Base-by-base conservation (phyloP, 2,329 filamentous ascomycete genomes). In the Teratosphaeria zuluensis region DNA sequence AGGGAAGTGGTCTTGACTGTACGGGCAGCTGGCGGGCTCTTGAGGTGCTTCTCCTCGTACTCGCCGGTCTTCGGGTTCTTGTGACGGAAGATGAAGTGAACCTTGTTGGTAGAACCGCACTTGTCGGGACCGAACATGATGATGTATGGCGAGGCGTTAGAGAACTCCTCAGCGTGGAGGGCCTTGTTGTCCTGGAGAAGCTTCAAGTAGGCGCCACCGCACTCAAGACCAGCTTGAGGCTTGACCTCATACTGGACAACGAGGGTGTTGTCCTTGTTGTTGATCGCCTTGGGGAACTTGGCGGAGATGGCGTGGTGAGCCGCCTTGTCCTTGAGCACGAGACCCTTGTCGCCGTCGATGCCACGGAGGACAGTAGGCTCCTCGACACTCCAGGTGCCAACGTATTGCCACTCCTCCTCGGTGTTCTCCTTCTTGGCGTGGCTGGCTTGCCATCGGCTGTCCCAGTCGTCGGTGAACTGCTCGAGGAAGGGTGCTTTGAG, bases 91-190 rank as follows among this genome's bases (percentile, higher is more conserved):
- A 99, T 99, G 81, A 99, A 96, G 77, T 87, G 84, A 62, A 87
- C 84, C 88, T 97, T 97, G 87, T 99, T 99, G 77, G 90, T 97
- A 75, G 90, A 84, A 76, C 94, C 94, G 76, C 94, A 99, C 87
- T 97, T 97, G 82, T 99, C 94, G 69, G 94, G 94, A 68, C 94
- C 94, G 75, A 99, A 99, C 94, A 99, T 99, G 83, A 99, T 95
- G 68, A 99, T 89, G 74, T 99, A 99, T 54, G 94, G 94, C 51
- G 92, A 96, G 62, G 88, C 85, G 79, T 99, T 97, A 76, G 89
- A 90, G 82, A 99, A 99, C 81, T 99, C 94, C 66, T 97, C 92
- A 71, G 90, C 85, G 81, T 96, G 90, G 70, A 99, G 90, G 75
- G 90, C 88, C 82, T 92, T 92, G 83, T 94, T 97, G 75, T 99